A percentile compares a stretch with the other conserved stretches of the same genome.
Conservation (phyloP, 2,329 filamentous ascomycete genomes). For the Aspergillus sergii region DNA sequence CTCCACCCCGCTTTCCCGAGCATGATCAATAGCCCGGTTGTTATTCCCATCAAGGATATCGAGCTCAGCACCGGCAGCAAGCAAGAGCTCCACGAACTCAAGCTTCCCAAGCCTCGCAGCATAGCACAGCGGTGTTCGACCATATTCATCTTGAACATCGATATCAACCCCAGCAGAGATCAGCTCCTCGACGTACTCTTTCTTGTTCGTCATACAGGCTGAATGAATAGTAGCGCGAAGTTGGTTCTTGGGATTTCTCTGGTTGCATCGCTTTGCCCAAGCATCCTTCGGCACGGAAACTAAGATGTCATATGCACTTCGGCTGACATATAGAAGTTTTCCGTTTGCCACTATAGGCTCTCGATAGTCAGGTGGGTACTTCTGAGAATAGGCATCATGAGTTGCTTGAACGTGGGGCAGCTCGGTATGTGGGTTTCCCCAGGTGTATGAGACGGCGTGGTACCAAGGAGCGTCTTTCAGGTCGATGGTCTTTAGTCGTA, state of each 20-base stretch:
- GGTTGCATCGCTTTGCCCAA: conserved; percentile 4
- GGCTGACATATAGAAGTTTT: not conserved
- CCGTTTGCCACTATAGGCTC: conserved; percentile 1
- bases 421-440: conserved; percentile 10
- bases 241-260: not conserved
- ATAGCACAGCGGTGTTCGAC: conserved; percentile 2
- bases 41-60: not conserved
- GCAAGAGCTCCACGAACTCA: conserved; percentile 4
- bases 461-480: not conserved
- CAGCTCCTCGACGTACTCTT: not conserved
- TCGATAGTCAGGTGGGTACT: not conserved
- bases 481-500: conserved; percentile 2
- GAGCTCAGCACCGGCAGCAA: conserved; percentile 6
- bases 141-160: conserved; percentile 1
- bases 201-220: not conserved
- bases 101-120: not conserved
- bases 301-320: conserved; percentile 3
- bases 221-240: conserved; percentile 5
- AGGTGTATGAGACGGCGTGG: conserved; percentile 11
- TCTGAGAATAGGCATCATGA: not conserved
- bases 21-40: not conserved
- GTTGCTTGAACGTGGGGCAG: not conserved
- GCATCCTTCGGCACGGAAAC: not conserved
- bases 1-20: not conserved
- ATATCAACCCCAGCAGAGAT: conserved; percentile 1